phyloP scores from a whole-genome alignment of 306 rosid genomes.

The Prunus mongolica region DNA sequence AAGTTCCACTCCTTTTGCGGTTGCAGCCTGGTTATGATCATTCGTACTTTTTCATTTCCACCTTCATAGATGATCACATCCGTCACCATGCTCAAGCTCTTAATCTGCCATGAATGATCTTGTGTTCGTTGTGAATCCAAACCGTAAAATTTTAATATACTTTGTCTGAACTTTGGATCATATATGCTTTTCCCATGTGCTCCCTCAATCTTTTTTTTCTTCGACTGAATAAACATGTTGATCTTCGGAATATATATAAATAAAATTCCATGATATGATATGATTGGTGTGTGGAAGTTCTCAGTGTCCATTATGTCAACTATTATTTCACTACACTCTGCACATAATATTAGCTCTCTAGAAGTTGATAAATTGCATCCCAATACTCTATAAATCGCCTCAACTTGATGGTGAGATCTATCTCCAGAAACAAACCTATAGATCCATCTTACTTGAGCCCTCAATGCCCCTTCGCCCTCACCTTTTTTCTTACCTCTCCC shows the following conservation, averaged over 20 bases:
- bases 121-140: constrained; percentile 14
- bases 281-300: no score
- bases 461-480: no score
- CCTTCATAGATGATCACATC: constrained; percentile 94
- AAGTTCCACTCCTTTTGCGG: constrained; percentile 63
- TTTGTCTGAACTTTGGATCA: not conserved
- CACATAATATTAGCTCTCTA: no score
- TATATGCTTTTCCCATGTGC: constrained; percentile 1
- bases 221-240: not conserved
- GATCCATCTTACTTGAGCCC: constrained; percentile 25
- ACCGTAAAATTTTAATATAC: constrained; percentile 1
- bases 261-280: no score
- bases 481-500: no score
- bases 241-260: no score
- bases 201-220: not conserved
- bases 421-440: constrained; percentile 51
- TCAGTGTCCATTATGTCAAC: no score
- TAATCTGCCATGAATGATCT: constrained; percentile 37
- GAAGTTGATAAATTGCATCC: not conserved
- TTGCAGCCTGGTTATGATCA: constrained; percentile 86
- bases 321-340: no score
- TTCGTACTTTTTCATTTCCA: constrained; percentile 69
- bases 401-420: constrained; percentile 33
- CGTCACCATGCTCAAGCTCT: constrained; percentile 91
- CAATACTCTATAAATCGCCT: constrained; percentile 32